Conservation (phyloP, 495 filamentous ascomycete genomes). For the Pyronema domesticum region DNA sequence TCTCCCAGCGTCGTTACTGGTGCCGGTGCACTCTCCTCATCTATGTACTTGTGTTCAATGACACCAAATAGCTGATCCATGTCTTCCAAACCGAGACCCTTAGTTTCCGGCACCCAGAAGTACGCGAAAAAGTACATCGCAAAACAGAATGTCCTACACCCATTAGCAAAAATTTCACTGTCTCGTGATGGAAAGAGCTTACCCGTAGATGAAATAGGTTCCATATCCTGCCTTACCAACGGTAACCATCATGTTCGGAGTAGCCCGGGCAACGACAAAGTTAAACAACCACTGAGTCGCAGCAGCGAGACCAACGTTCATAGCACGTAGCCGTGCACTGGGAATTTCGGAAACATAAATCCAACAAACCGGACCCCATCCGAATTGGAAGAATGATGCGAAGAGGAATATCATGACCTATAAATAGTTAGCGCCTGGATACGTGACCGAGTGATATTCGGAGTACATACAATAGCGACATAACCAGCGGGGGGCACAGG, state of each 20-base stretch:
- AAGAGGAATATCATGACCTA: slow-evolving; percentile 50
- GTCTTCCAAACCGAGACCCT: slow-evolving; percentile 36
- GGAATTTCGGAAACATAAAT: slow-evolving; percentile 62
- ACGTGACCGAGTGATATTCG: background rate
- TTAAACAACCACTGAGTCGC: slow-evolving; percentile 57
- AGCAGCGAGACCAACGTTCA: slow-evolving; percentile 51
- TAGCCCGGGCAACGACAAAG: slow-evolving; percentile 47
- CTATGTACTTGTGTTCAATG: slow-evolving; percentile 13
- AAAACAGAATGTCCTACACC: slow-evolving; percentile 37
- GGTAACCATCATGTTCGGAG: slow-evolving; percentile 46
- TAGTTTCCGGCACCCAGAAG: slow-evolving; percentile 60
- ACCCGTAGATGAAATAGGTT: slow-evolving; percentile 38
- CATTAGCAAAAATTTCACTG: background rate
- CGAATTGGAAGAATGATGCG: slow-evolving; percentile 59
- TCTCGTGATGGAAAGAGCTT: background rate
- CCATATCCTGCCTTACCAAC: slow-evolving; percentile 46
- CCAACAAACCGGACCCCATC: slow-evolving; percentile 67
- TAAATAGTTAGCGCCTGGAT: background rate
- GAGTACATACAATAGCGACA: slow-evolving; percentile 34
- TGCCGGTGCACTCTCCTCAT: background rate
- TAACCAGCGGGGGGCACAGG: slow-evolving; percentile 43
- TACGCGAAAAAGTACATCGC: slow-evolving; percentile 48
- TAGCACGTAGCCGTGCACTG: slow-evolving; percentile 48
- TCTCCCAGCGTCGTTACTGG: background rate
- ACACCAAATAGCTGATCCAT: slow-evolving; percentile 35